A percentile compares a stretch with the other conserved stretches of the same genome.
Evolutionary conservation across 805 yeast species (phyloP).

Genomic region (Sugiyamaella smithiae): DNA sequence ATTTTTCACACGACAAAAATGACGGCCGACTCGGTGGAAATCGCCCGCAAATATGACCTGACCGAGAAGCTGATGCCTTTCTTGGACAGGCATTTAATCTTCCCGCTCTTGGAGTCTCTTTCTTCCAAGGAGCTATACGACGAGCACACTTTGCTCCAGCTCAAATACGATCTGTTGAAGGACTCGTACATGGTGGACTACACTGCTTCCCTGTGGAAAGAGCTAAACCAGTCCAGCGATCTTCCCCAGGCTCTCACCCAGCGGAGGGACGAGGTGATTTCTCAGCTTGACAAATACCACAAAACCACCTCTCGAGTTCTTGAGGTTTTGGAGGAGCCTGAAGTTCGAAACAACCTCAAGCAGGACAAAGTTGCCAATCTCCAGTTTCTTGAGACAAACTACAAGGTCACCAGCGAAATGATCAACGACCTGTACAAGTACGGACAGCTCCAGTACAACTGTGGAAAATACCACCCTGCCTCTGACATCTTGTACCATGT

Average conservation of each 20-base stretch:
- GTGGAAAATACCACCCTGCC: slow-evolving; percentile 61
- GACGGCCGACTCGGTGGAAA: slow-evolving; percentile 25
- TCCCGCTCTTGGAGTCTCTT: slow-evolving; percentile 50
- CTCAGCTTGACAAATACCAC: slow-evolving; percentile 37
- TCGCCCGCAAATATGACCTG: slow-evolving; percentile 52
- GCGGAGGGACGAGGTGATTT: slow-evolving; percentile 38
- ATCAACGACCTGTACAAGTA: slow-evolving; percentile 53
- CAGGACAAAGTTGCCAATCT: slow-evolving; percentile 56
- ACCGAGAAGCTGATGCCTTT: slow-evolving; percentile 54
- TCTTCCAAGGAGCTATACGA: slow-evolving; percentile 44
- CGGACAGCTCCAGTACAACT: slow-evolving; percentile 61
- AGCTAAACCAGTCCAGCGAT: slow-evolving; percentile 39
- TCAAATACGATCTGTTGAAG: slow-evolving; percentile 52
- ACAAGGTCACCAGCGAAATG: slow-evolving; percentile 43
- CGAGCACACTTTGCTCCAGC: slow-evolving; percentile 43
- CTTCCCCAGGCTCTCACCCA: slow-evolving; percentile 43
- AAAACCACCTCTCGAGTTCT: slow-evolving; percentile 46
- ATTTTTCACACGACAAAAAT: too few species aligned
- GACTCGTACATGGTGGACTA: slow-evolving; percentile 57
- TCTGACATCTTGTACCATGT: slow-evolving; percentile 57
- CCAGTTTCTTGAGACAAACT: slow-evolving; percentile 43
- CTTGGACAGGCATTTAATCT: slow-evolving; percentile 59
- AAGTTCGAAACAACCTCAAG: slow-evolving; percentile 50
- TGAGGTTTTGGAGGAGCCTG: slow-evolving; percentile 46
- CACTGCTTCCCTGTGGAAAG: slow-evolving; percentile 44